These are phyloP conservation scores for Gentiana straminea DNA, from an alignment of 257 asterid genomes.

Conservation along the genomic window DNA sequence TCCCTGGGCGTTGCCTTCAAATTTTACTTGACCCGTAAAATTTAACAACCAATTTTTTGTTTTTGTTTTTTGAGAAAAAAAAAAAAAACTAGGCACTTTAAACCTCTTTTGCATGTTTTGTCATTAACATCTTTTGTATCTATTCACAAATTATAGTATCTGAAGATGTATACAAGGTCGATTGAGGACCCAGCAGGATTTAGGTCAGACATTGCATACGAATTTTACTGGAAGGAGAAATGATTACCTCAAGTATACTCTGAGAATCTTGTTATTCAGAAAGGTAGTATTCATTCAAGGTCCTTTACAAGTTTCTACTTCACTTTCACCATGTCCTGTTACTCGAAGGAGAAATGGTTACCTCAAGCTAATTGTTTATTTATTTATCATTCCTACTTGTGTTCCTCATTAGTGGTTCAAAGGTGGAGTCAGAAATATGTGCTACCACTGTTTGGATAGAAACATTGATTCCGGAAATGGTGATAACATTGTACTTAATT, in stretches of 20 bases:
- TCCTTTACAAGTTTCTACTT: slow-evolving; percentile 7
- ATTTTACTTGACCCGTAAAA: too few relatives aligned
- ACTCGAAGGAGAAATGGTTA: slow-evolving; percentile 9
- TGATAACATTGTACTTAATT: slow-evolving; percentile 65
- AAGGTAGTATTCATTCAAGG: slow-evolving; percentile 78
- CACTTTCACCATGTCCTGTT: slow-evolving; percentile 2
- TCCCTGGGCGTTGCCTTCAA: too few relatives aligned
- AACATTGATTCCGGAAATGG: slow-evolving; percentile 70
- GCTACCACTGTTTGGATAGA: slow-evolving; percentile 88
- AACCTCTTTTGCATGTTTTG: too few relatives aligned
- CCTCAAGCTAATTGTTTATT: not conserved
- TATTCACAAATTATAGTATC: slow-evolving; percentile 32
- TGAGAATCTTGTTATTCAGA: slow-evolving; percentile 75
- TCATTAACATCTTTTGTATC: not conserved
- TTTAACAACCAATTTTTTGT: too few relatives aligned
- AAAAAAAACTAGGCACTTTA: too few relatives aligned
- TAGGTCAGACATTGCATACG: slow-evolving; percentile 85
- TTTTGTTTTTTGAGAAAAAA: too few relatives aligned
- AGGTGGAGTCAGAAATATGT: slow-evolving; percentile 85
- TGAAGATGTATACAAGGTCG: slow-evolving; percentile 69
- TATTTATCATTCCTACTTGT: not conserved
- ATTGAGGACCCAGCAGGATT: slow-evolving; percentile 82
- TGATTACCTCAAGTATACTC: slow-evolving; percentile 50
- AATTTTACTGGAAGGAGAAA: slow-evolving; percentile 65
- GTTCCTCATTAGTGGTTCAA: slow-evolving; percentile 71